Evolutionary conservation across 805 yeast species (phyloP).

Genomic region (Barnettozyma sucrosica): DNA sequence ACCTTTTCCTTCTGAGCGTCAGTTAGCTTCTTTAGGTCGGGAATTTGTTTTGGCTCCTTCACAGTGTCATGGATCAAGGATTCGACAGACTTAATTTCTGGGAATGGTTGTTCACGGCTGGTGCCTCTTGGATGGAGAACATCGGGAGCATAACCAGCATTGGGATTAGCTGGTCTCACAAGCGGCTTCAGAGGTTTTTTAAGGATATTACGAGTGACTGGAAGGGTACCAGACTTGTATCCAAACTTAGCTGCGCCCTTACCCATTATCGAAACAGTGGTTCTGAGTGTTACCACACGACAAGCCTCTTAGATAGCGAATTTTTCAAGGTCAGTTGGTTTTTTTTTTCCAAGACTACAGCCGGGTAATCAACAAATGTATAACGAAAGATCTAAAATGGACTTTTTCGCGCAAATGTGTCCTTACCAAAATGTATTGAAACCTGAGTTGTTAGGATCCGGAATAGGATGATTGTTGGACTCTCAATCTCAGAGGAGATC

Average conservation of each 20-base stretch:
- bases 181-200: constrained; percentile 45
- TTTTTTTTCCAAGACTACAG: background rate
- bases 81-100: constrained; percentile 52
- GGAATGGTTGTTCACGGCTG: constrained; percentile 48
- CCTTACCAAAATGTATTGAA: background rate
- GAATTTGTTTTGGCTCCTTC: constrained; percentile 35
- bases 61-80: constrained; percentile 52
- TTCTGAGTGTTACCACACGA: background rate
- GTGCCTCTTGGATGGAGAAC: constrained; percentile 61
- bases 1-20: constrained; percentile 25
- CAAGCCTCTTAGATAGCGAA: background rate
- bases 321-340: background rate
- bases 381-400: background rate
- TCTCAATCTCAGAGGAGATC: constrained; percentile 32
- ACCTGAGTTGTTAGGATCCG: no score
- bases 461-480: constrained; percentile 10
- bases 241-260: constrained; percentile 42
- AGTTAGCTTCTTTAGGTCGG: constrained; percentile 19
- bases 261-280: constrained; percentile 31
- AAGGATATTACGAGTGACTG: constrained; percentile 69
- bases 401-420: background rate
- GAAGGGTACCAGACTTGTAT: constrained; percentile 75
- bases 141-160: constrained; percentile 68
- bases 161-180: constrained; percentile 41
- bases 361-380: background rate